Base-by-base conservation (phyloP, 768 basidiomycete genomes). In the Trichaptum fuscoviolaceum region DNA sequence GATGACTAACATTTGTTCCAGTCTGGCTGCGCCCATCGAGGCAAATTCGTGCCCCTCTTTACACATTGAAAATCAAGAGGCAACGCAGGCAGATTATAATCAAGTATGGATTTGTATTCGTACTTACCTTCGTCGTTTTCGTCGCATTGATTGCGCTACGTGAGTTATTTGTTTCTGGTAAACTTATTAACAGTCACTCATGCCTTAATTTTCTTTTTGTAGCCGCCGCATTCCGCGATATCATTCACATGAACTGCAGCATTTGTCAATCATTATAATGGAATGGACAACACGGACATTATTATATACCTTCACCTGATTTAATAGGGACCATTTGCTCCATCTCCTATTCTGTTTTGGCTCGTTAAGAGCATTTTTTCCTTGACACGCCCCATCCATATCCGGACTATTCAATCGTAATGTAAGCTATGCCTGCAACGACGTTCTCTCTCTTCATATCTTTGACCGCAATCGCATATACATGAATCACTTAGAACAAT, bases 1-100 rank as follows among this genome's bases (percentile, higher is more conserved):
- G 58, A 66, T 70, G 17, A 73, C 78, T 58, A 77, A 67, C 24
- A 61, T 0, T 61, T 65, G 20, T 30, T 64, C 12, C 71, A 93
- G 92, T 98, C 84, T 99, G 97, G 96, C 81, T 99, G 62, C 88
- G 92, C 25, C 95, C 94, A 24, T 95, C 93, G 64, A 93, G 93
- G 75, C 95, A 96, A 78, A 96, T 96, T 69, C 91, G 93, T 60
- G 88, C 95, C 1, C 95, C 95, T 0, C 80, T 98, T 71, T 98
- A 93, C 77, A 91, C 90, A 61, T 83, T 93, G 75, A 94, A 93
- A 77, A 91, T 95, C 78, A 91, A 90, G 77, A 86, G 87, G 75
- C 93, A 95, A 74, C 89, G 96, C 64, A 88, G 94, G 66, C 90
- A 89, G 85, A 95, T 96, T 71, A 93, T 96, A 69, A 82, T 92